Evolutionary conservation across 805 yeast genomes (phyloP).

Genomic region (Danielozyma ontarioensis): DNA sequence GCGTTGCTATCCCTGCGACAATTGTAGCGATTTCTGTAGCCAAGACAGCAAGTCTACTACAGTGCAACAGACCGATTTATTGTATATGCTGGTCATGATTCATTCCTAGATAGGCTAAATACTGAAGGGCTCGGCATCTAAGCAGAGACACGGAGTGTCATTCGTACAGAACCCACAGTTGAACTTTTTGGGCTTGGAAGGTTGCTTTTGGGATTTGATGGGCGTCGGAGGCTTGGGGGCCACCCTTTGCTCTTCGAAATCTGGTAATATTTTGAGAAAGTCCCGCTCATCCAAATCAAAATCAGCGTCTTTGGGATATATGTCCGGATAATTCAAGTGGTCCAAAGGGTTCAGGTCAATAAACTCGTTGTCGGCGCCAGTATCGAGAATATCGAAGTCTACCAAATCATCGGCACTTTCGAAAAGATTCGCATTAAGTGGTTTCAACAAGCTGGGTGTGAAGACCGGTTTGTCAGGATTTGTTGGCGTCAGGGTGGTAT

Average conservation of each 20-base stretch:
- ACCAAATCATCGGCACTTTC: background rate
- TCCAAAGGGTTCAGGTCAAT: background rate
- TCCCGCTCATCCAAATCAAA: background rate
- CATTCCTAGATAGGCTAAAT: background rate
- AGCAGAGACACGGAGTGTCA: conserved; percentile 37
- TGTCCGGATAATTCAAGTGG: too few relatives aligned
- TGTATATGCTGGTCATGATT: too few relatives aligned
- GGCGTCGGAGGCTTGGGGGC: background rate
- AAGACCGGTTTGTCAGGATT: background rate
- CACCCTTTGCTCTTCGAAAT: background rate
- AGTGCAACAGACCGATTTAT: too few relatives aligned
- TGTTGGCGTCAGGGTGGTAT: background rate
- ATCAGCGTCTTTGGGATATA: background rate
- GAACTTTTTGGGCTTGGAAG: conserved; percentile 3
- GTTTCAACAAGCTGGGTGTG: background rate
- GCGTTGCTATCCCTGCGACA: too few relatives aligned
- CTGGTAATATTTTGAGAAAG: background rate
- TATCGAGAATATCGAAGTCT: background rate
- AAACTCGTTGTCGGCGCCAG: background rate
- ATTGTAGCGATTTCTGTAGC: too few relatives aligned
- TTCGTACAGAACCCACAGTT: conserved; percentile 35
- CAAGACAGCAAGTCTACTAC: too few relatives aligned
- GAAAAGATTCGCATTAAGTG: background rate
- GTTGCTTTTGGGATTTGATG: background rate
- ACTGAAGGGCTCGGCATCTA: conserved; percentile 26